phyloP scores from a whole-genome alignment of 1,139 yeast species.

The Scheffersomyces lignicola region DNA sequence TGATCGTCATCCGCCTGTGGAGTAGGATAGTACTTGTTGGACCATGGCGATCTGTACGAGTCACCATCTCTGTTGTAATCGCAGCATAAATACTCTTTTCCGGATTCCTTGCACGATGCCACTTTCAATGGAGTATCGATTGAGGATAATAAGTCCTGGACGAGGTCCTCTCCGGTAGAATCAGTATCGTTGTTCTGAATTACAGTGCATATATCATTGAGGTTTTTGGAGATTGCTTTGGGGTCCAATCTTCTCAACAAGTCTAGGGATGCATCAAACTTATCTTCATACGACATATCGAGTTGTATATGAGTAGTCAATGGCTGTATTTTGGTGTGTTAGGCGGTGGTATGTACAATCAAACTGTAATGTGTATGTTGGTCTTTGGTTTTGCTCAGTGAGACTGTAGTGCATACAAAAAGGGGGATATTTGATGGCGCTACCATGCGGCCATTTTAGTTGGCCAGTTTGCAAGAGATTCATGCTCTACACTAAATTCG shows the following conservation, averaged over 20 bases:
- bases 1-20: slow-evolving; percentile 47
- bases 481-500: too few relatives aligned
- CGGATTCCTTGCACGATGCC: slow-evolving; percentile 55
- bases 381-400: too few relatives aligned
- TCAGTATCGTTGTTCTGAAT: slow-evolving; percentile 48
- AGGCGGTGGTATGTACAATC: too few relatives aligned
- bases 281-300: slow-evolving; percentile 52
- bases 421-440: too few relatives aligned
- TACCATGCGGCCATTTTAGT: too few relatives aligned
- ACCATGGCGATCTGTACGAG: slow-evolving; percentile 89
- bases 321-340: too few relatives aligned
- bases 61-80: slow-evolving; percentile 97
- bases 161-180: slow-evolving; percentile 47
- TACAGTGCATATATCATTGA: slow-evolving; percentile 68
- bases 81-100: slow-evolving; percentile 77
- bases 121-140: slow-evolving; percentile 82
- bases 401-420: too few relatives aligned
- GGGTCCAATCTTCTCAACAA: slow-evolving; percentile 87
- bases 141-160: slow-evolving; percentile 83
- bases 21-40: slow-evolving; percentile 72
- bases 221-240: slow-evolving; percentile 58
- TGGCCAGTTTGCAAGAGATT: too few relatives aligned
- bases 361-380: too few relatives aligned
- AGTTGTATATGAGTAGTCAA: too few relatives aligned
- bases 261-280: slow-evolving; percentile 85